phyloP scores from a whole-genome alignment of 2,329 filamentous ascomycete species.

The Davidsoniella virescens region DNA sequence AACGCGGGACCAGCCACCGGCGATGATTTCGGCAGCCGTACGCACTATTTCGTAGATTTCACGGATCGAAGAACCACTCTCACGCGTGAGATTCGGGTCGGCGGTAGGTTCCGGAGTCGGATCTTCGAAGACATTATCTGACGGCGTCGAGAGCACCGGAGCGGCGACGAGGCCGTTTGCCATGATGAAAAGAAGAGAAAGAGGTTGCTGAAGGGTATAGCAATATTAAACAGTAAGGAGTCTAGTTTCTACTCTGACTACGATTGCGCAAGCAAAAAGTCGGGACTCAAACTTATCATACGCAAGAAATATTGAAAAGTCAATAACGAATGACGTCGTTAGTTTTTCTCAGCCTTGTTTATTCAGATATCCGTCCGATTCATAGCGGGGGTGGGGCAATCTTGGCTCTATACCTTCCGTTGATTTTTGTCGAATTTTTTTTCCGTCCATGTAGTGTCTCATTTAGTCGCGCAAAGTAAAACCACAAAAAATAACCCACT shows the following conservation, averaged over 20 bases:
- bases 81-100: conserved; percentile 21
- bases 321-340: conserved; percentile 4
- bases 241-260: too few relatives aligned
- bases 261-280: too few relatives aligned
- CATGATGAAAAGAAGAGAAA: conserved; percentile 21
- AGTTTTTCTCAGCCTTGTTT: not conserved
- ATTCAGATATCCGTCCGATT: not conserved
- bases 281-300: too few relatives aligned
- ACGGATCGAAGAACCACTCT: conserved; percentile 42
- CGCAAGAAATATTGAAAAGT: too few relatives aligned
- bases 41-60: conserved; percentile 72
- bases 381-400: conserved; percentile 5
- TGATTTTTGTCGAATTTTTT: too few relatives aligned
- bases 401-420: not conserved
- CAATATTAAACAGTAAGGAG: too few relatives aligned
- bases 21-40: conserved; percentile 60
- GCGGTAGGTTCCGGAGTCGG: conserved; percentile 24
- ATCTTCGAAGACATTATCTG: conserved; percentile 41
- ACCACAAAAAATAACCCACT: too few relatives aligned
- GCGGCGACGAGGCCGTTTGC: conserved; percentile 31
- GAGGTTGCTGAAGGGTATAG: too few relatives aligned
- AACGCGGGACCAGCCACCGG: conserved; percentile 55
- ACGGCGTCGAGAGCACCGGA: conserved; percentile 48
- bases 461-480: too few relatives aligned
- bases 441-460: too few relatives aligned